Percentiles rank a stretch among this genome's conserved stretches.
These are phyloP conservation scores for Chaetoceros muelleri DNA, from an alignment of 108 stramenopile genomes.

Conservation along the genomic window DNA sequence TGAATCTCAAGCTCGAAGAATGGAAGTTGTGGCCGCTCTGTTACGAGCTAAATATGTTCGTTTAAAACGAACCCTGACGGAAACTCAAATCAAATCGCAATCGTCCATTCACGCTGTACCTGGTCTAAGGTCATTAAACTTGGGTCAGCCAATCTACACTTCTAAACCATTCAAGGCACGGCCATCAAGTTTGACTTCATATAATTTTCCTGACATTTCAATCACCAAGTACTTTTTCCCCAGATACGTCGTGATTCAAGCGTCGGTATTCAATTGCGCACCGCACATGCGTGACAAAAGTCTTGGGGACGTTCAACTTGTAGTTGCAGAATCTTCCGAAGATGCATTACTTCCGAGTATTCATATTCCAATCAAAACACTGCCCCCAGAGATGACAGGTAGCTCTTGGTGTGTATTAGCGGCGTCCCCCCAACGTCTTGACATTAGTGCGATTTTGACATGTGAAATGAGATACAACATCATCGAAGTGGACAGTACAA, in stretches of 20 bases:
- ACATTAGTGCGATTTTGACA: slow-evolving; percentile 62
- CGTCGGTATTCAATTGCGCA: slow-evolving; percentile 52
- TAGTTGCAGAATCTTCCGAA: slow-evolving; percentile 88
- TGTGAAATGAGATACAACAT: slow-evolving; percentile 82
- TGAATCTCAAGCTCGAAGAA: slow-evolving; percentile 71
- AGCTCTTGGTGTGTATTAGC: slow-evolving; percentile 72
- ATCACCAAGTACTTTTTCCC: slow-evolving; percentile 79
- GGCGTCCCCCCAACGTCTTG: slow-evolving; percentile 66
- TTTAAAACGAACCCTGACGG: slow-evolving; percentile 66
- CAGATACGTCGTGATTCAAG: slow-evolving; percentile 75
- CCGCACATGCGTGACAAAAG: slow-evolving; percentile 27
- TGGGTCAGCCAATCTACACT: slow-evolving; percentile 67
- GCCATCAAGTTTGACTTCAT: slow-evolving; percentile 38
- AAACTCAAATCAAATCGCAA: slow-evolving; percentile 73
- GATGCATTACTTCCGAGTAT: slow-evolving; percentile 64
- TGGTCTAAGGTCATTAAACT: slow-evolving; percentile 43
- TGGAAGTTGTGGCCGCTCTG: slow-evolving; percentile 65
- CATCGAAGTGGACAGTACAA: slow-evolving; percentile 42
- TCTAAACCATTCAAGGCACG: slow-evolving; percentile 68
- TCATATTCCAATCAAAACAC: slow-evolving; percentile 55
- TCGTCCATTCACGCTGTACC: slow-evolving; percentile 59
- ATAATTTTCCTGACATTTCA: slow-evolving; percentile 72
- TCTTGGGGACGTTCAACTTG: slow-evolving; percentile 65
- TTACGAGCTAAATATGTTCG: slow-evolving; percentile 55
- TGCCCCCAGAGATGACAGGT: slow-evolving; percentile 55